Conservation (phyloP, 2,329 filamentous ascomycete species). For the Fusarium sp. region DNA sequence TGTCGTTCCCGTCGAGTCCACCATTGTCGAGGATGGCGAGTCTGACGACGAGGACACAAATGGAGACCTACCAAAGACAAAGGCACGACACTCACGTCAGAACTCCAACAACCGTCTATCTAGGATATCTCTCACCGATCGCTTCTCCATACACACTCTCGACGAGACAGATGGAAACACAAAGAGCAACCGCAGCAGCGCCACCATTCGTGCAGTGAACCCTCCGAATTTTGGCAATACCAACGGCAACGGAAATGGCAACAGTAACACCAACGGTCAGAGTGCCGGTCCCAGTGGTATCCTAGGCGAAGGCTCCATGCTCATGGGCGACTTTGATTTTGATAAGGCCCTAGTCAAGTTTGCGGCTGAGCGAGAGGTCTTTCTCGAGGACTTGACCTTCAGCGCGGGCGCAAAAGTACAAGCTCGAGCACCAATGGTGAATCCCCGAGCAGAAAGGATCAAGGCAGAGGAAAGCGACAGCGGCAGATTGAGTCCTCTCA, state of each 20-base stretch:
- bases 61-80: slow-evolving; percentile 44
- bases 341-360: slow-evolving; percentile 95
- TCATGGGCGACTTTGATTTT: slow-evolving; percentile 84
- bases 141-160: slow-evolving; percentile 67
- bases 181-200: slow-evolving; percentile 74
- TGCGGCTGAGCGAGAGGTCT: slow-evolving; percentile 92
- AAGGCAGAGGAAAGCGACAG: slow-evolving; percentile 76
- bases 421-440: slow-evolving; percentile 77
- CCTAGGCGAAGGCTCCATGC: slow-evolving; percentile 52
- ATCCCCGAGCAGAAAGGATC: slow-evolving; percentile 85
- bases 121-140: slow-evolving; percentile 64
- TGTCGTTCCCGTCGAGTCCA: slow-evolving; percentile 63
- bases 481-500: slow-evolving; percentile 68
- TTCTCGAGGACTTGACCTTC: slow-evolving; percentile 91
- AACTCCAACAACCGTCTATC: slow-evolving; percentile 71
- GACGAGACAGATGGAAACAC: slow-evolving; percentile 72
- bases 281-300: slow-evolving; percentile 41
- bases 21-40: slow-evolving; percentile 74
- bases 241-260: slow-evolving; percentile 42
- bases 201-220: slow-evolving; percentile 68
- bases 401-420: slow-evolving; percentile 84
- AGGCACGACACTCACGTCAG: slow-evolving; percentile 69
- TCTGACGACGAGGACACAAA: slow-evolving; percentile 59
- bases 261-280: slow-evolving; percentile 36
- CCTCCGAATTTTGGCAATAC: slow-evolving; percentile 45